Evolutionary conservation across 2,329 filamentous ascomycete species (phyloP).

Genomic region (Penicillium frequentans): DNA sequence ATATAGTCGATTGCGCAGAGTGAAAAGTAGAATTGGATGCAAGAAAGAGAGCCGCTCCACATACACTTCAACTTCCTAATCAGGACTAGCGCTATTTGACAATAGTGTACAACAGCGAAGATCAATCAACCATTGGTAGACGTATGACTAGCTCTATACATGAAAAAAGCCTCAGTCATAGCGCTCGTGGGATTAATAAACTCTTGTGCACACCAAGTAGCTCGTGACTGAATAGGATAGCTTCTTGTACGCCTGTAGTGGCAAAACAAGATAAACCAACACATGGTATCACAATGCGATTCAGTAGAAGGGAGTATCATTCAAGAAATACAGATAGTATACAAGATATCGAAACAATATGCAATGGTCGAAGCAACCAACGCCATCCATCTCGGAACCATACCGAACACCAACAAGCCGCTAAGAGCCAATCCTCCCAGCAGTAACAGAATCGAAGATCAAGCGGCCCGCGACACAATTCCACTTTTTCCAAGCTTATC

Average conservation of each 20-base stretch:
- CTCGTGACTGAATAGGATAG: no score
- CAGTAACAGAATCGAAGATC: background rate
- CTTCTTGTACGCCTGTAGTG: no score
- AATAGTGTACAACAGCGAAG: no score
- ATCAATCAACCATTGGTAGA: background rate
- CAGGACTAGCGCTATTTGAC: background rate
- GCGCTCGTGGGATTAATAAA: background rate
- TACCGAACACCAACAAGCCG: background rate
- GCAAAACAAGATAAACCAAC: background rate
- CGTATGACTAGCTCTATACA: no score
- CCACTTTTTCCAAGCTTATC: slow-evolving; percentile 37
- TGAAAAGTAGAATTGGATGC: background rate
- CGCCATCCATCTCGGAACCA: background rate
- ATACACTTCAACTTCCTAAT: background rate
- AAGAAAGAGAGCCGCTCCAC: background rate
- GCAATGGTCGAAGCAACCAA: background rate
- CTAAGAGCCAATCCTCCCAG: background rate
- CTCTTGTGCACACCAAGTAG: no score
- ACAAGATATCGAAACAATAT: background rate
- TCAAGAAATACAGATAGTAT: background rate
- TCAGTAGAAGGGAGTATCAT: background rate
- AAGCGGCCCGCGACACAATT: slow-evolving; percentile 29
- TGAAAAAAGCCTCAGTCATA: background rate
- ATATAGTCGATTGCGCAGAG: background rate
- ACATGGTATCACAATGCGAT: background rate